Evolutionary conservation across 2,329 filamentous ascomycete species (phyloP), one percentile per base, ranked within the genome.

Genomic region (Elsinoe batatas): DNA sequence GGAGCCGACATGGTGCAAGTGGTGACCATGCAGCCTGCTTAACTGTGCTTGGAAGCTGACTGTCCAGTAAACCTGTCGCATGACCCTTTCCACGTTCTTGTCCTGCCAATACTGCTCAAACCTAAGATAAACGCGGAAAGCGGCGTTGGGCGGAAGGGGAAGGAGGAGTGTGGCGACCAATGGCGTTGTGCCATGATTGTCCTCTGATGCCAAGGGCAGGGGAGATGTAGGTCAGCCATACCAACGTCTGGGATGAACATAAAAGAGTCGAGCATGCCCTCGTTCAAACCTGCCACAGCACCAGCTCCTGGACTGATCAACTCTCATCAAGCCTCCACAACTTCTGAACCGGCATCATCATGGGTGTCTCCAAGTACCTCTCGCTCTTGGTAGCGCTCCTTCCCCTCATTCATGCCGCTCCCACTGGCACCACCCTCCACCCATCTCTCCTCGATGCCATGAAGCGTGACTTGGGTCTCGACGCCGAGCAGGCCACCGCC

Each of bases 1-100:
- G 47, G 22, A 26, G 18, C 17, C 32, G 32, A 38, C 26, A 33
- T 51, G 11, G 10, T 51, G 11, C 35, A 37, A 51, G 10, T 12
- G 26, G 26, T 37, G 32, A 51, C 33, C 18, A 12, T 51, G 47
- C 47, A 51, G 36, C 17, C 11, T 36, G 33, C 33, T 51, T 51
- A 51, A 33, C 47, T 51, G 47, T 51, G 47, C 18, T 51, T 26
- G 47, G 47, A 51, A 51, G 47, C 35, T 51, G 47, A 38, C 32
- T 51, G 20, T 38, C 33, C 33, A 51, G 12, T 7, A 13, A 37
- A 8, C 32, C 11, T n/a, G 32, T 26, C 47, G 32, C 47, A 38
- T 51, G 47, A 38, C 15, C 47, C 10, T 32, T n/a, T 38, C 3
- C 26, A 13, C 18, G 26, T 35, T 30, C 18, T 51, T 26, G 47